Base-by-base conservation (phyloP, 2,329 filamentous ascomycete genomes). In the Venturia nashicola region DNA sequence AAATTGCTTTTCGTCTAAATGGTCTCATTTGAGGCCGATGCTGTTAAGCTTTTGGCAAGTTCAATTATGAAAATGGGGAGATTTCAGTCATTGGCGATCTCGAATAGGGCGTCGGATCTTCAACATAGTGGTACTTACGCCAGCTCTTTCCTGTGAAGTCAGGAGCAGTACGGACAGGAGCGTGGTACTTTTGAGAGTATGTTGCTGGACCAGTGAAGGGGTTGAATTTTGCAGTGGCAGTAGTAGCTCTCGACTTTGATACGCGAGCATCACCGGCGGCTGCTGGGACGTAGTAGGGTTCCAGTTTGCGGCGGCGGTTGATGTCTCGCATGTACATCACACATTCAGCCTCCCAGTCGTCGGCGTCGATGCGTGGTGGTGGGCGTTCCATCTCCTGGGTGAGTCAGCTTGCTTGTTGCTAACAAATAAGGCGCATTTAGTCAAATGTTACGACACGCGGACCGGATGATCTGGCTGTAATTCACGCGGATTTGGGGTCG, bases 331-430 rank as follows among this genome's bases (percentile, higher is more conserved):
- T 57, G 14, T 57, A 34, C 27, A 36, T 36, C 16, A 57, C 51
- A 57, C 51, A 57, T 9, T 57, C 51, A 14, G 51, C 51, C 51
- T 57, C 51, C 51, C 51, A 57, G 27, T 57, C 51, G n/a, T 57
- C 51, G 18, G 51, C 51, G 14, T 57, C 51, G 51, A 57, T 34
- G 27, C 51, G 51, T 36, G 51, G 51, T 57, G 51, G 51, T 36
- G 32, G 51, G 14, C 36, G 14, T 36, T 57, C 32, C 51, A 57
- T 57, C n/a, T 34, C 32, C 51, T 57, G 51, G 14, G 14, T 20
- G 18, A 18, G 32, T 57, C 20, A 57, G 51, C 51, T 11, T 57
- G 27, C 11, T 4, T 34, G 27, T 57, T 36, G 7, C 0, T 34
- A 3, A 34, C 12, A 9, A 1, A 36, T 1, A 8, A 14, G 20